phyloP scores from a whole-genome alignment of 306 rosid genomes.

The Pterocarpus santalinus region DNA sequence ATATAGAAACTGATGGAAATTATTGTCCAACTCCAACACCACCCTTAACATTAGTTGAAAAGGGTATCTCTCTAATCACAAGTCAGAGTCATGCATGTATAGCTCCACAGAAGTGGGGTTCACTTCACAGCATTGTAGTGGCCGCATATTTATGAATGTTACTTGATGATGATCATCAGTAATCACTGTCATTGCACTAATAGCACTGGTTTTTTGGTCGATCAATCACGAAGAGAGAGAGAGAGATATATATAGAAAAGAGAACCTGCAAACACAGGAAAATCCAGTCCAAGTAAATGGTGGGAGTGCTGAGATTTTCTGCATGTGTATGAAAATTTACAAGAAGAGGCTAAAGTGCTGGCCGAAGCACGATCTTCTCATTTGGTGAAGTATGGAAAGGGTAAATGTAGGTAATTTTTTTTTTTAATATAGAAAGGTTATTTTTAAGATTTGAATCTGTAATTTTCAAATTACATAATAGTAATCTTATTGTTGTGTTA shows the following conservation, averaged over 20 bases:
- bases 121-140: not conserved
- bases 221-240: not conserved
- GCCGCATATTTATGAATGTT: constrained; percentile 1
- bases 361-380: no score
- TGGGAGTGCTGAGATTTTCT: constrained; percentile 19
- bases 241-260: not conserved
- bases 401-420: no score
- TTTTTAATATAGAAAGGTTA: no score
- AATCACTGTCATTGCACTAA: constrained; percentile 35
- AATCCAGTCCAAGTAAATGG: constrained; percentile 32
- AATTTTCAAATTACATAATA: no score
- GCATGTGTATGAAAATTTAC: not conserved
- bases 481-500: no score
- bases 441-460: no score
- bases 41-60: no score
- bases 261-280: constrained; percentile 6
- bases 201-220: not conserved
- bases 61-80: not conserved
- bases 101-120: not conserved
- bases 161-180: constrained; percentile 32
- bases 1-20: no score
- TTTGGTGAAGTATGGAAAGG: no score
- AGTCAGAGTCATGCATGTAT: not conserved
- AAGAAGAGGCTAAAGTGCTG: not conserved
- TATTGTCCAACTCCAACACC: no score